Evolutionary conservation across 1,284 basidiomycete genomes (phyloP).

Genomic region (Prillingera fragicola): DNA sequence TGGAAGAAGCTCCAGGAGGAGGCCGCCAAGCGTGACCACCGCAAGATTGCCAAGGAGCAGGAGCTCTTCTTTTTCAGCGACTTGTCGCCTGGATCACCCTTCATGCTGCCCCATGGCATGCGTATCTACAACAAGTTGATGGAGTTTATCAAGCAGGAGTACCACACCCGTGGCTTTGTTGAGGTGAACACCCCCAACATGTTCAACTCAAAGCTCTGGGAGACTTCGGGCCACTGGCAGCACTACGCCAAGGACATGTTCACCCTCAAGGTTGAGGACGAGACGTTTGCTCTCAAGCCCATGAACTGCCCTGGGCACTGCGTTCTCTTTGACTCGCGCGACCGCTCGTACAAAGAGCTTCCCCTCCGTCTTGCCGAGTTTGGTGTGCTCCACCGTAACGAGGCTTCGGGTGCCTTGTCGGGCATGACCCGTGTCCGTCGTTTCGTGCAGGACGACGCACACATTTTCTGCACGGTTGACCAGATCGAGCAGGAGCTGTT

Average conservation of each 20-base stretch:
- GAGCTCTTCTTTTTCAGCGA: constrained; percentile 99
- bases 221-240: constrained; percentile 97
- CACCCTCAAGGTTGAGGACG: constrained; percentile 86
- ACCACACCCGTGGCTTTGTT: constrained; percentile 51
- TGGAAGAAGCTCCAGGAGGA: constrained; percentile 96
- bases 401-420: constrained; percentile 89
- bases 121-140: constrained; percentile 93
- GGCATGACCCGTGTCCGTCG: constrained; percentile 89
- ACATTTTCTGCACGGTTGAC: constrained; percentile 90
- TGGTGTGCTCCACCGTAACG: constrained; percentile 94
- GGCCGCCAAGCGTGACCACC: constrained; percentile 94
- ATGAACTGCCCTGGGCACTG: constrained; percentile 99
- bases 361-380: constrained; percentile 98
- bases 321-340: constrained; percentile 89
- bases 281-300: constrained; percentile 88
- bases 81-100: constrained; percentile 85
- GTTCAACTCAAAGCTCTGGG: constrained; percentile 95
- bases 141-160: constrained; percentile 77
- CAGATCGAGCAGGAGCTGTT: constrained; percentile 85
- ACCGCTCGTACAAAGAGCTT: constrained; percentile 91
- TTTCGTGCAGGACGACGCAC: constrained; percentile 92
- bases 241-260: constrained; percentile 99
- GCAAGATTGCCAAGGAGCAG: constrained; percentile 94
- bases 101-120: constrained; percentile 96
- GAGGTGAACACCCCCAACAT: constrained; percentile 95